A percentile compares a stretch with the other conserved stretches of the same genome.
These are phyloP conservation scores for Aspergillus arachidicola DNA, from an alignment of 2,329 filamentous ascomycete species.

Conservation along the genomic window DNA sequence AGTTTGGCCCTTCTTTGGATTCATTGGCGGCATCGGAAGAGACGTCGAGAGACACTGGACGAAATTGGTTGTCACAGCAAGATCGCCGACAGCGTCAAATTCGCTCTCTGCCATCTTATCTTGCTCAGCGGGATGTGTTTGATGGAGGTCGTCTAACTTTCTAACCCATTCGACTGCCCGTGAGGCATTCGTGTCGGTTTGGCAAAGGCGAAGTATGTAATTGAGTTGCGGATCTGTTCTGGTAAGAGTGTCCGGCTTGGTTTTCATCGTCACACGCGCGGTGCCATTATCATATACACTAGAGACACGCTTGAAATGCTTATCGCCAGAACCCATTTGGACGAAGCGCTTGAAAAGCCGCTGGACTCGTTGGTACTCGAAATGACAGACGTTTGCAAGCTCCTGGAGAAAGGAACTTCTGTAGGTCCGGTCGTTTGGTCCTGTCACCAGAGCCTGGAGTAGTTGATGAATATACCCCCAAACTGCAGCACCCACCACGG, in stretches of 20 bases:
- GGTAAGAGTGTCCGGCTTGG: conserved; percentile 44
- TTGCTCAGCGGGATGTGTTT: background rate
- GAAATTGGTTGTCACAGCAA: background rate
- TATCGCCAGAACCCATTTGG: conserved; percentile 36
- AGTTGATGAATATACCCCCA: conserved; percentile 48
- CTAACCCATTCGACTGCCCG: conserved; percentile 46
- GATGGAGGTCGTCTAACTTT: conserved; percentile 31
- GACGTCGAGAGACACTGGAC: background rate
- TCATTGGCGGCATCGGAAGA: background rate
- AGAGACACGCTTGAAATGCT: conserved; percentile 48
- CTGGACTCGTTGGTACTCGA: conserved; percentile 47
- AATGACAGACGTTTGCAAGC: conserved; percentile 48
- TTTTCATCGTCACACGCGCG: conserved; percentile 44
- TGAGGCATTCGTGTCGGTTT: conserved; percentile 36
- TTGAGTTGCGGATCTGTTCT: conserved; percentile 45
- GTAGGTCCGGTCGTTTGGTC: conserved; percentile 31
- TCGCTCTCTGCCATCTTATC: background rate
- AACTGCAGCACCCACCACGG: conserved; percentile 38
- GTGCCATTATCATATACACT: conserved; percentile 37
- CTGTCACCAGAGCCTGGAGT: conserved; percentile 34
- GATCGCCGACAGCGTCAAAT: background rate
- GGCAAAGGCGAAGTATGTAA: conserved; percentile 51
- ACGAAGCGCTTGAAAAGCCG: conserved; percentile 46
- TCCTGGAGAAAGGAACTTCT: conserved; percentile 48
- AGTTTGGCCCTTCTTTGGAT: background rate